Base-by-base conservation (phyloP, 148 eudicot genomes). In the Salicornia ramosissima region DNA sequence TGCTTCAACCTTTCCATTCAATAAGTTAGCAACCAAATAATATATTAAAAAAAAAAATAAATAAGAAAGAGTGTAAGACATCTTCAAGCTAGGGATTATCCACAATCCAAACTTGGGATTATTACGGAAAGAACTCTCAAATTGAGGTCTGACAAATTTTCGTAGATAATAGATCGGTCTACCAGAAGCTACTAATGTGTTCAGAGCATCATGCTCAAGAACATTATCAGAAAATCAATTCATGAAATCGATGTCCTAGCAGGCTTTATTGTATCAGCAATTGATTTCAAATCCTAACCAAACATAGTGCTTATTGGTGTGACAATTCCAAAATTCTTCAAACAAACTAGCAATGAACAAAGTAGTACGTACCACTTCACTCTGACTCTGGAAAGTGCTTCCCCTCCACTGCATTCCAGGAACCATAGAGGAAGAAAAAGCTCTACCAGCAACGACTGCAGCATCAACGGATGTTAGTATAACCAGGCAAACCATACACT, bases 401-500 rank as follows among this genome's bases (percentile, higher is more conserved):
- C 97, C 99, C 83, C 94, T 86, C 99, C 99, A 95, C 78, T 91
- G 99, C 74, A 86, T 79, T 66, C 97, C 96, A 76, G 96, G 79
- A 78, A 80, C 87, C 42, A 73, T 86, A 72, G 98, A 79, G 45
- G 89, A 73, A 34, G 92, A 82, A 76, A 89, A 89, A 51, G 86
- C 68, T 80, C 91, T 80, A 60, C 87, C 80, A 70, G 87, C 67
- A 83, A 84, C 72, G 67, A 60, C 84, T 78, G 88, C 81, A 81
- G 77, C 80, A 71, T 85, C 90, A 77, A 75, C 79, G 77, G 71
- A n/a, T 70, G 75, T 68, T 79, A 65, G 77, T 80, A 78, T 75
- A 74, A 39, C 82, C 88, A 76, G 77, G 50, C 56, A 78, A 65
- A 45, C 71, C 71, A n/a, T 71, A 71, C 86, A 85, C 56, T 84